Conservation (phyloP, 805 yeast genomes). For the Hanseniaspora meyeri region DNA sequence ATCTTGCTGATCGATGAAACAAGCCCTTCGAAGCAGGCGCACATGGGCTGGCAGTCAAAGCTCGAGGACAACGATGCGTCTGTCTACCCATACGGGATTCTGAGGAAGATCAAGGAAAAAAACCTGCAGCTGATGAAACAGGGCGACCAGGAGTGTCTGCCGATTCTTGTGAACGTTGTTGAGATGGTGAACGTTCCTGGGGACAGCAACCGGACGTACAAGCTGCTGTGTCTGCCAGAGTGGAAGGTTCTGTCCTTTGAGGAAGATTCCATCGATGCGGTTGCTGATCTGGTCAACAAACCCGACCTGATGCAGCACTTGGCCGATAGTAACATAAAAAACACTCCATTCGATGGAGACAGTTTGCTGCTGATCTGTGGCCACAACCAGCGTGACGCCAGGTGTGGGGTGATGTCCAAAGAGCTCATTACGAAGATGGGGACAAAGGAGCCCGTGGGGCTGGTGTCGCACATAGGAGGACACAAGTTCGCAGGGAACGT, state of each 20-base stretch:
- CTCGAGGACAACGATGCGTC: slow-evolving; percentile 17
- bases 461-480: slow-evolving; percentile 71
- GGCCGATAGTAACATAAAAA: not conserved
- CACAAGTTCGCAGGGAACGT: slow-evolving; percentile 80
- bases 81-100: slow-evolving; percentile 20
- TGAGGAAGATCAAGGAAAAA: slow-evolving; percentile 17
- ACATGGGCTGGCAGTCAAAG: slow-evolving; percentile 20
- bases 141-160: slow-evolving; percentile 18
- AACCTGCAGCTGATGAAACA: slow-evolving; percentile 14
- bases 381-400: slow-evolving; percentile 21
- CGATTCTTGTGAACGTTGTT: not conserved
- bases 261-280: slow-evolving; percentile 11
- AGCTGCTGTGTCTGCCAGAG: slow-evolving; percentile 19
- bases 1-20: slow-evolving; percentile 19
- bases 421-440: not conserved
- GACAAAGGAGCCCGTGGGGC: slow-evolving; percentile 35
- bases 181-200: not conserved
- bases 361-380: slow-evolving; percentile 23
- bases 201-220: slow-evolving; percentile 18
- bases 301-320: slow-evolving; percentile 2
- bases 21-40: not conserved
- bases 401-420: slow-evolving; percentile 21
- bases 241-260: slow-evolving; percentile 12
- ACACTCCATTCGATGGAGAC: not conserved
- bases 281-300: slow-evolving; percentile 19